Evolutionary conservation across 2,329 filamentous ascomycete genomes (phyloP).

Genomic region (Berkeleyomyces basicola): DNA sequence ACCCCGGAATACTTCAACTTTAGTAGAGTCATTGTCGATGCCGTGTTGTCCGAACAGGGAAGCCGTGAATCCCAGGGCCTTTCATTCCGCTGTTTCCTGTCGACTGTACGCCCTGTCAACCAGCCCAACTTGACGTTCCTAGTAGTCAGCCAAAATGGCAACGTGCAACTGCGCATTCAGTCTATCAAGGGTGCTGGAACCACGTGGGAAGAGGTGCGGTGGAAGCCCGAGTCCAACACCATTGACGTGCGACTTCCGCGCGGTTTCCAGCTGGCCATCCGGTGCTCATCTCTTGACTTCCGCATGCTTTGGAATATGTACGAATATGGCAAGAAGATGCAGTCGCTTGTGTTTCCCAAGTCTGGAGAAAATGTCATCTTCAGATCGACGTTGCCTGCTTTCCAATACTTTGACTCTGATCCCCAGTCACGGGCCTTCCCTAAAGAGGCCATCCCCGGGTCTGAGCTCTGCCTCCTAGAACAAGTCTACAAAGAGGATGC

Average conservation of each 20-base stretch:
- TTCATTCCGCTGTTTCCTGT: slow-evolving; percentile 57
- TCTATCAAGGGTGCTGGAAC: slow-evolving; percentile 49
- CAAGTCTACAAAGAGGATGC: slow-evolving; percentile 49
- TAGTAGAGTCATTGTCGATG: slow-evolving; percentile 58
- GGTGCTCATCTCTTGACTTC: slow-evolving; percentile 62
- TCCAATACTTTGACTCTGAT: slow-evolving; percentile 66
- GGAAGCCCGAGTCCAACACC: slow-evolving; percentile 50
- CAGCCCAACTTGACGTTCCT: slow-evolving; percentile 56
- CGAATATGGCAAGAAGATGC: slow-evolving; percentile 65
- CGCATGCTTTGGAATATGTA: slow-evolving; percentile 66
- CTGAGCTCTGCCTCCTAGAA: slow-evolving; percentile 62
- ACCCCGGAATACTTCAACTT: slow-evolving; percentile 60
- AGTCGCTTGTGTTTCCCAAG: slow-evolving; percentile 50
- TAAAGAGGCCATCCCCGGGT: slow-evolving; percentile 52
- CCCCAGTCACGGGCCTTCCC: slow-evolving; percentile 58
- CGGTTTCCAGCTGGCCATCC: slow-evolving; percentile 55
- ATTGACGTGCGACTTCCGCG: slow-evolving; percentile 57
- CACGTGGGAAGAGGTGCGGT: slow-evolving; percentile 68
- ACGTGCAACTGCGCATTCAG: slow-evolving; percentile 59
- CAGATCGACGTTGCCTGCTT: slow-evolving; percentile 50
- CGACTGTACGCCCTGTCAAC: slow-evolving; percentile 52
- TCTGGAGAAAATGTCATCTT: slow-evolving; percentile 55
- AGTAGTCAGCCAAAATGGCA: slow-evolving; percentile 63
- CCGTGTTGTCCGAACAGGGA: slow-evolving; percentile 51
- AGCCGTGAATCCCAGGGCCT: slow-evolving; percentile 52